Percentiles rank a stretch among this genome's conserved stretches.
These are phyloP conservation scores for Dendrothele bispora DNA, from an alignment of 768 basidiomycete species.

Conservation along the genomic window DNA sequence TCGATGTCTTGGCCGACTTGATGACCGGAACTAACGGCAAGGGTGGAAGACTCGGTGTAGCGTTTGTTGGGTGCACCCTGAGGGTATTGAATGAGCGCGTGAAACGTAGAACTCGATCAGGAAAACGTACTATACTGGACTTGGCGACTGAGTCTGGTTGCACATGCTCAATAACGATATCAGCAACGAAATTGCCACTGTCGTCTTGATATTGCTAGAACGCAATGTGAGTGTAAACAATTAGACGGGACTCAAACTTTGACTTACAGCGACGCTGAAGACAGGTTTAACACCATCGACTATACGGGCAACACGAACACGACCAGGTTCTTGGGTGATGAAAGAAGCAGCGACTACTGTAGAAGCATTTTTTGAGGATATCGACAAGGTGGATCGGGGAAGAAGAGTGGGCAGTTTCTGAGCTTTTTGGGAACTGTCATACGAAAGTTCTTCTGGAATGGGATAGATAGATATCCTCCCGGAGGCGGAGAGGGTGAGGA, in stretches of 20 bases:
- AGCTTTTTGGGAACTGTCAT: slow-evolving; percentile 37
- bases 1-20: slow-evolving; percentile 61
- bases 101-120: not conserved
- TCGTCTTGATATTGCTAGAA: slow-evolving; percentile 55
- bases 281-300: slow-evolving; percentile 57
- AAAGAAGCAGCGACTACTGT: slow-evolving; percentile 50
- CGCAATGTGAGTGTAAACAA: slow-evolving; percentile 10
- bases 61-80: slow-evolving; percentile 57
- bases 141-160: slow-evolving; percentile 21
- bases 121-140: slow-evolving; percentile 14
- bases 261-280: slow-evolving; percentile 59
- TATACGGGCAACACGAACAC: slow-evolving; percentile 53
- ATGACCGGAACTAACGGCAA: slow-evolving; percentile 67
- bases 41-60: slow-evolving; percentile 61
- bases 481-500: slow-evolving; percentile 58
- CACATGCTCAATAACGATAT: slow-evolving; percentile 46
- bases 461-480: slow-evolving; percentile 60
- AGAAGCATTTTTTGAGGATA: slow-evolving; percentile 36
- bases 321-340: slow-evolving; percentile 36
- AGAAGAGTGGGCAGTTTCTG: slow-evolving; percentile 50
- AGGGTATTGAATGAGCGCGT: not conserved
- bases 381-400: slow-evolving; percentile 49
- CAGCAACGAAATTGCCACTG: slow-evolving; percentile 50
- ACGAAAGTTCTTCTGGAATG: slow-evolving; percentile 45
- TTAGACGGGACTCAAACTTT: slow-evolving; percentile 2